Conservation (phyloP, 345 rosid species). For the Hibiscus tridactylites region DNA sequence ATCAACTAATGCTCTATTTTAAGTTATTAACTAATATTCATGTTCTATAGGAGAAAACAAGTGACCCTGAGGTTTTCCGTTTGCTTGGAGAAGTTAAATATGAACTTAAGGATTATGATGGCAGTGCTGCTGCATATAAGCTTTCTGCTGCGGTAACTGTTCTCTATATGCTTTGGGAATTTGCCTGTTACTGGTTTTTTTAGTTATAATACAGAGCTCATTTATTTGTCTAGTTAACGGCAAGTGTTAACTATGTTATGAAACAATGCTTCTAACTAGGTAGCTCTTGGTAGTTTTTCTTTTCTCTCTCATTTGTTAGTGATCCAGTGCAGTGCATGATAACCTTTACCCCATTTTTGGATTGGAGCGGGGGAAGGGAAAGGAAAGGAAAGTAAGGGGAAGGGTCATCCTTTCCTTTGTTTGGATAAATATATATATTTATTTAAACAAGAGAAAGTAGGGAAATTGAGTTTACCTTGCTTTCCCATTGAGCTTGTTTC, state of each 20-base stretch:
- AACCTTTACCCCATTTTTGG: neutral
- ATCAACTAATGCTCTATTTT: constrained; percentile 14
- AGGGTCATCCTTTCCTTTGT: no score
- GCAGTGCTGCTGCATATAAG: constrained; percentile 78
- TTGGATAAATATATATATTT: no score
- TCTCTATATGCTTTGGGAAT: neutral
- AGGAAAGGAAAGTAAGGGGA: no score
- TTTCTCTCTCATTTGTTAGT: neutral
- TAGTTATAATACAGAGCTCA: neutral
- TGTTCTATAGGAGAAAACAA: constrained; percentile 60
- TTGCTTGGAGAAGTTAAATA: constrained; percentile 92
- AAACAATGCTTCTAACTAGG: constrained; percentile 2
- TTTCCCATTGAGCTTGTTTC: no score
- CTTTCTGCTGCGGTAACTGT: constrained; percentile 47
- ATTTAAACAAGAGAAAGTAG: no score
- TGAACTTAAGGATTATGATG: constrained; percentile 80
- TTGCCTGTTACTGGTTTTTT: neutral
- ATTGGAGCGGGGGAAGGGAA: no score
- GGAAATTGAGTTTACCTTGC: no score
- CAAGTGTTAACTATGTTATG: neutral
- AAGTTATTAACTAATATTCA: constrained; percentile 10
- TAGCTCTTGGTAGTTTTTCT: neutral
- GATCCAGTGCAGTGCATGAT: neutral
- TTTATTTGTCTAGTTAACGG: neutral
- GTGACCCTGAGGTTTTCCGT: constrained; percentile 71